Evolutionary conservation across 148 eudicot species (phyloP), one percentile per base, ranked within the genome.

Genomic region (Camellia sinensis): DNA sequence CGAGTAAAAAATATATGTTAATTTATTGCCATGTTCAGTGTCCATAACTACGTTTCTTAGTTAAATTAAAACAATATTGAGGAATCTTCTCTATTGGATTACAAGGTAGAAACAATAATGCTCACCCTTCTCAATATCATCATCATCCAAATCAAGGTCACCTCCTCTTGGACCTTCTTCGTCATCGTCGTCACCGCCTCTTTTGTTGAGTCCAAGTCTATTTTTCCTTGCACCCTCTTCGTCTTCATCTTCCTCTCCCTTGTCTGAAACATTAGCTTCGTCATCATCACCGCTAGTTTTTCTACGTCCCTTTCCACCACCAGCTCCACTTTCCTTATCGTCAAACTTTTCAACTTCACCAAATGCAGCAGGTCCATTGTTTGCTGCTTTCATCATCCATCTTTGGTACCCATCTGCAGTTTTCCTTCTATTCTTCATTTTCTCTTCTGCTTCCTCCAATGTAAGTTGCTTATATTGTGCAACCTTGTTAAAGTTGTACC

Each of bases 311-410:
- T 87, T 91, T 57, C 90, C 91, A 76, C 89, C 89, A 77, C 76
- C 83, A 75, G 68, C 82, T 67, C 87, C 88, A 81, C 76, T 59
- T 68, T 93, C 94, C 84, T 87, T 84, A 17, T 90, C 88, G 79
- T 91, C 88, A 80, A 75, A 79, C 67, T 85, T 90, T 73, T 86
- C 94, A 57, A 84, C 87, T 84, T 89, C 92, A 80, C 93, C 92
- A 87, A 95, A 93, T 17, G 91, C 92, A 43, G 97, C 93, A 74
- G 99, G 80, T 64, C 98, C 99, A 77, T 86, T 91, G 83, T 87
- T 93, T n/a, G 97, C 97, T 50, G 95, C 91, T 88, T 95, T 95
- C 99, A 95, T 95, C 97, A 95, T 92, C 99, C 99, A 95, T 82
- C 99, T 89, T 83, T 92, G 80, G 75, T 93, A 93, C 15, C 98